Conservation (phyloP, 2,329 filamentous ascomycete genomes). For the Diplodia corticola region DNA sequence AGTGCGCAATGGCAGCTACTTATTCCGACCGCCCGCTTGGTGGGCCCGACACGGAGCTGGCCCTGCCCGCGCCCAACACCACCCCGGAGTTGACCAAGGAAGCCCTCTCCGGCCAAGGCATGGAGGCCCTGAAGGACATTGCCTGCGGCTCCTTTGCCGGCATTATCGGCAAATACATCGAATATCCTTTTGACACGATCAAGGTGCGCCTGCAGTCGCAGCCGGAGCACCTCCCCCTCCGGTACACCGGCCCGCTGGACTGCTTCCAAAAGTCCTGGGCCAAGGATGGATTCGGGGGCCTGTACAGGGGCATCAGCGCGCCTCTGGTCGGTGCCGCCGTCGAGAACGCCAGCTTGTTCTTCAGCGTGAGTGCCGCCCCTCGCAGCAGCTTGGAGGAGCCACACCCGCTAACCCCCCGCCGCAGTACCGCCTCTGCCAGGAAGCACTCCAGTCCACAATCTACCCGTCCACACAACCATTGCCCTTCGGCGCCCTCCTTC, state of each 20-base stretch:
- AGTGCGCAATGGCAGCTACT: slow-evolving; percentile 16
- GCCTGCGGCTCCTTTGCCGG: slow-evolving; percentile 88
- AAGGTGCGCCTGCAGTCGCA: slow-evolving; percentile 98
- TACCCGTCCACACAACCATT: slow-evolving; percentile 59
- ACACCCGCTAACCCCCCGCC: slow-evolving; percentile 28
- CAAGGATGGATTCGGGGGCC: slow-evolving; percentile 73
- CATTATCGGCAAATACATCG: slow-evolving; percentile 89
- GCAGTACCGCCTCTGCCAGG: slow-evolving; percentile 52
- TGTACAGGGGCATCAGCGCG: slow-evolving; percentile 92
- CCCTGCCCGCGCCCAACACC: slow-evolving; percentile 8
- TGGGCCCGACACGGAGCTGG: slow-evolving; percentile 13
- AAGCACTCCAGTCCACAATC: slow-evolving; percentile 64
- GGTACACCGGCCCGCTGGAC: slow-evolving; percentile 84
- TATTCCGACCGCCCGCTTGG: slow-evolving; percentile 19
- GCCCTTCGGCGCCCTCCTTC: slow-evolving; percentile 71
- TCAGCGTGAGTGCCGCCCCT: slow-evolving; percentile 58
- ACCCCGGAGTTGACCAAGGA: slow-evolving; percentile 21
- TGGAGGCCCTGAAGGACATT: slow-evolving; percentile 81
- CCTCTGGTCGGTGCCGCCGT: slow-evolving; percentile 87
- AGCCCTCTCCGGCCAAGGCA: slow-evolving; percentile 44
- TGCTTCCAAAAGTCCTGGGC: slow-evolving; percentile 87
- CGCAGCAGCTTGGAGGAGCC: not conserved
- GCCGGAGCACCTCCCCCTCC: slow-evolving; percentile 76
- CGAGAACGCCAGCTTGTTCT: slow-evolving; percentile 89
- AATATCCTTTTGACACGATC: slow-evolving; percentile 98